Conservation (phyloP, 2,329 filamentous ascomycete species). For the Fusarium veterinarium region DNA sequence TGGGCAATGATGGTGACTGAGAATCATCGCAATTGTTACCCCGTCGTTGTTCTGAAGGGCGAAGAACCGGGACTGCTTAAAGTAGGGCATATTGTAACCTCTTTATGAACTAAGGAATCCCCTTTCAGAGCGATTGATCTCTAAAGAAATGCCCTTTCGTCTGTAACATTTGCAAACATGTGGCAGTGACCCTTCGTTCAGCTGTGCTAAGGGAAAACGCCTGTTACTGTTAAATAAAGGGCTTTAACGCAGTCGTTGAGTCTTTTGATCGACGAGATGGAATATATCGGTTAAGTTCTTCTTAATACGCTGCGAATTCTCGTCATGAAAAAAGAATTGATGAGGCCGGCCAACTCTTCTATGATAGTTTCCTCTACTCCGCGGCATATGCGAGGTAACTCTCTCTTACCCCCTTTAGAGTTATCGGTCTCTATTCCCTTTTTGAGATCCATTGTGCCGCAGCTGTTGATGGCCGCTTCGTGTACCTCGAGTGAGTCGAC, state of each 20-base stretch:
- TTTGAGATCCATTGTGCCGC: too few species aligned
- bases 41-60: too few species aligned
- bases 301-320: neutral
- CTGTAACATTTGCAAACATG: neutral
- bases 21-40: too few species aligned
- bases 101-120: too few species aligned
- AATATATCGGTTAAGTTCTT: neutral
- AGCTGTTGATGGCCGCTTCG: neutral
- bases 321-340: rapidly evolving
- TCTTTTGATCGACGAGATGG: neutral
- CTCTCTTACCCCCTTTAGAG: neutral
- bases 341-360: neutral
- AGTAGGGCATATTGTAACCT: too few species aligned
- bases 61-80: too few species aligned
- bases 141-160: too few species aligned
- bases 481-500: too few species aligned
- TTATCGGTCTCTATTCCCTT: neutral
- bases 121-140: neutral
- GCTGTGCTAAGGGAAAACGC: neutral
- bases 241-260: neutral
- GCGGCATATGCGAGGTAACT: neutral
- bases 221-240: neutral
- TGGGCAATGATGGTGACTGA: too few species aligned
- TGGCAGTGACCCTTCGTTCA: too few species aligned
- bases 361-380: neutral